Evolutionary conservation across 768 basidiomycete genomes (phyloP).

Genomic region (Tulasnella sp.): DNA sequence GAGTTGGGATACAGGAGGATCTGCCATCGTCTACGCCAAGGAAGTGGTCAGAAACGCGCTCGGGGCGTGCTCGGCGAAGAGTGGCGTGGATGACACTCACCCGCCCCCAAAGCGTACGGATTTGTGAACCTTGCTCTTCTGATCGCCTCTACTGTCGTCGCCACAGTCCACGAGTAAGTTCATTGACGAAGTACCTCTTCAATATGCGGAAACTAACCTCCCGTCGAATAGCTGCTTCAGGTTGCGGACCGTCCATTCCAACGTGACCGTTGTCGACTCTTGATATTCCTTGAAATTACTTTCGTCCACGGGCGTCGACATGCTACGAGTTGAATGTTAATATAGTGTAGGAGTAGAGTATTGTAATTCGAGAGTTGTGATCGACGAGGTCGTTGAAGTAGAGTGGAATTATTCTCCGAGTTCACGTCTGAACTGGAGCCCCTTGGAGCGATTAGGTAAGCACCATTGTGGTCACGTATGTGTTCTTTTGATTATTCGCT

Average conservation of each 20-base stretch:
- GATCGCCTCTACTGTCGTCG: slow-evolving; percentile 46
- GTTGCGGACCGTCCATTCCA: slow-evolving; percentile 66
- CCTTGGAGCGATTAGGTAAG: not conserved
- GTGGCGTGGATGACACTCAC: slow-evolving; percentile 26
- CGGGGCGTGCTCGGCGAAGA: not conserved
- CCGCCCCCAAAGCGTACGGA: slow-evolving; percentile 49
- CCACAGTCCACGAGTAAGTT: not conserved
- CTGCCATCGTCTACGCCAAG: slow-evolving; percentile 31
- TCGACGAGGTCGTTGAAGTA: not conserved
- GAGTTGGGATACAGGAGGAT: slow-evolving; percentile 80
- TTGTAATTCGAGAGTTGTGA: no score
- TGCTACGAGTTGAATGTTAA: not conserved
- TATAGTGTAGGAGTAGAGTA: not conserved
- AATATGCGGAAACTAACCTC: slow-evolving; percentile 30
- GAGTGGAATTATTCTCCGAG: not conserved
- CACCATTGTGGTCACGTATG: not conserved
- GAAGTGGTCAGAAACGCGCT: slow-evolving; percentile 11
- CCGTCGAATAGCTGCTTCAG: slow-evolving; percentile 65
- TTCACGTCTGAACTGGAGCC: not conserved
- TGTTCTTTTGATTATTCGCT: not conserved
- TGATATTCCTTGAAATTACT: slow-evolving; percentile 25
- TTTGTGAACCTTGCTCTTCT: slow-evolving; percentile 50
- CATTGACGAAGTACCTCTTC: not conserved
- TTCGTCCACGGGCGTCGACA: not conserved
- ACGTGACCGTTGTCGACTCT: slow-evolving; percentile 37